Conservation (phyloP, 2,329 filamentous ascomycete genomes). For the Calonectria honghensis region DNA sequence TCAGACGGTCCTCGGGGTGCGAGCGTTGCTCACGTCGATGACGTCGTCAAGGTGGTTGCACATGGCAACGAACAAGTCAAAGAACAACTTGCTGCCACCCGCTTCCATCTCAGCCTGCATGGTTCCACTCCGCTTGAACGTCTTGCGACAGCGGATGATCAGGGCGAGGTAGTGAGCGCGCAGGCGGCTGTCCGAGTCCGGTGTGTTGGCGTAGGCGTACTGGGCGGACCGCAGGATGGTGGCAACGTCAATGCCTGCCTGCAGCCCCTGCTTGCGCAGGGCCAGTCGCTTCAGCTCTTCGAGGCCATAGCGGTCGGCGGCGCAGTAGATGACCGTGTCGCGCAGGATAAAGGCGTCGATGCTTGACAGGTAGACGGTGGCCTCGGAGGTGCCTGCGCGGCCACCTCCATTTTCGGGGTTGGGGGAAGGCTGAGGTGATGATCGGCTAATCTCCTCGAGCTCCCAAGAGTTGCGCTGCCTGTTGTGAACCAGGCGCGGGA, state of each 20-base stretch:
- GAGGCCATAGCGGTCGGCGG: conserved; percentile 91
- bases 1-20: conserved; percentile 76
- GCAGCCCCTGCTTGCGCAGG: conserved; percentile 94
- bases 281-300: conserved; percentile 94
- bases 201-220: conserved; percentile 96
- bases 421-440: conserved; percentile 70
- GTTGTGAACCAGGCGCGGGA: conserved; percentile 90
- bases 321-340: conserved; percentile 96
- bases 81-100: conserved; percentile 93
- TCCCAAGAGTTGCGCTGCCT: conserved; percentile 91
- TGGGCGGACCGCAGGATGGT: conserved; percentile 94
- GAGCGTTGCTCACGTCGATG: conserved; percentile 86
- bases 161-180: conserved; percentile 98
- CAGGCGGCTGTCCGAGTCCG: conserved; percentile 92
- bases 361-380: conserved; percentile 81
- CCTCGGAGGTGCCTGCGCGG: conserved; percentile 68
- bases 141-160: conserved; percentile 97
- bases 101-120: conserved; percentile 99
- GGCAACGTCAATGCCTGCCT: conserved; percentile 92
- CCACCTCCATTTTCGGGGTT: conserved; percentile 69
- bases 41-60: conserved; percentile 99
- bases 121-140: conserved; percentile 97
- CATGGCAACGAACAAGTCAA: conserved; percentile 98
- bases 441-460: conserved; percentile 80
- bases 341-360: conserved; percentile 86